Base-by-base conservation (phyloP, 352 stramenopile genomes). In the Phytophthora sansomeana region DNA sequence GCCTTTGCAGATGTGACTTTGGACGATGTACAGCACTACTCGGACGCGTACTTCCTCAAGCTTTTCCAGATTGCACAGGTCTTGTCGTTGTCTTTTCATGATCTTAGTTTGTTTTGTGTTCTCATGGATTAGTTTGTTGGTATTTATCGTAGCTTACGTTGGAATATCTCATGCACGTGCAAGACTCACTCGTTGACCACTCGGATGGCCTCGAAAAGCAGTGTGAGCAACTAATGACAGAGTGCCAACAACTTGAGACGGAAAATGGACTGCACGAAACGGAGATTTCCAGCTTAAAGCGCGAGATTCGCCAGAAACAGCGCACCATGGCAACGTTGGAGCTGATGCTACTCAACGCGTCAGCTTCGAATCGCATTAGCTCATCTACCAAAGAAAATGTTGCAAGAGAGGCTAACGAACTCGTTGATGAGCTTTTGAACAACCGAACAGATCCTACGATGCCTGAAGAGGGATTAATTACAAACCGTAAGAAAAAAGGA, bases 1-100 rank as follows among this genome's bases (percentile, higher is more conserved):
- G 75, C 83, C 2, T 95, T 95, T 62, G 80, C 87, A 13, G 87
- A 95, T 54, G 82, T 95, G 21, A 93, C 87, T 6, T 47, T 93
- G 28, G 85, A 95, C 13, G 87, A 95, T 32, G 83, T 95, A 8
- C 77, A 95, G 65, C 83, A 92, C 30, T 95, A 92, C 57, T 95
- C 87, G 14, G 87, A 95, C 51, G 75, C 78, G 13, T 93, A 95
- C 58, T 95, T 95, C 52, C 77, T 95, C 30, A 95, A 95, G 53
- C 56, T 95, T 7, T 95, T 95, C 58, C 87, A 95, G 62, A 89
- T 95, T 58, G 78, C 87, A 4, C 85, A 94, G 80, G 85, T 92
- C 29, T 16, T 58, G 26, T 4, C 3, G 6, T 28, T 49, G 13
- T 58, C 2, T 24, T 48, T 19, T 35, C 0, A 58, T 32, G 29